Conservation (phyloP, 176 grass and related monocot species). For the Triticum aestivum region IWGSC_CS_RefSeq_v2.1 NC_057804.1:643609235-643609734, state of each 20-base stretch:
- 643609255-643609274: not conserved
- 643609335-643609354: not conserved
- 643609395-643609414: not conserved
- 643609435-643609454: not conserved
- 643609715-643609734: too few species aligned
- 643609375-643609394: not conserved
- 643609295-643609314: not conserved
- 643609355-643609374: not conserved
- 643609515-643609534: not conserved
- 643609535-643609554: not conserved
- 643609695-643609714: too few species aligned
- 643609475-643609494: too few species aligned
- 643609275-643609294: not conserved
- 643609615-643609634: not conserved
- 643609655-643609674: too few species aligned
- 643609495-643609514: too few species aligned
- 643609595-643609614: not conserved
- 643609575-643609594: not conserved
- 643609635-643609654: not conserved
- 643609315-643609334: not conserved
- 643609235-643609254: not conserved
- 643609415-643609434: not conserved
- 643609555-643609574: not conserved
- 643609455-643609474: too few species aligned
- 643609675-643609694: too few species aligned